Evolutionary conservation across 164 flowering plant species (phyloP).

Genomic region (Sedum album): DNA sequence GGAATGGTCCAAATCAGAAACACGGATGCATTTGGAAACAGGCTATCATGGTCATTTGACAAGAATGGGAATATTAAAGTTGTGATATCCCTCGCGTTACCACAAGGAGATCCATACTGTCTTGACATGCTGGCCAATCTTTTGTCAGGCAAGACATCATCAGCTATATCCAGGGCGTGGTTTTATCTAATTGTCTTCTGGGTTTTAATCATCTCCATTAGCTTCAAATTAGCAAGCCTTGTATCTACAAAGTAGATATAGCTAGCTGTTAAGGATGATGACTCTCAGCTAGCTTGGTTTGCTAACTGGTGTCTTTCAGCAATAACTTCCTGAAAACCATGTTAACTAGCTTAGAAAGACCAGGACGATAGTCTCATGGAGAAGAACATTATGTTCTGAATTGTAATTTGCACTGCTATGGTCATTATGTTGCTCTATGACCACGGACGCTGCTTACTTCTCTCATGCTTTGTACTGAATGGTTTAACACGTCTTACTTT

Average conservation of each 20-base stretch:
- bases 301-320: not conserved
- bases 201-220: slow-evolving; percentile 36
- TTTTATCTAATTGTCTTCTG: slow-evolving; percentile 31
- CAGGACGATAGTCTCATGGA: not conserved
- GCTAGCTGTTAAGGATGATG: not conserved
- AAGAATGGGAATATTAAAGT: slow-evolving; percentile 33
- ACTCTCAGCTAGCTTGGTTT: not conserved
- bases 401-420: not conserved
- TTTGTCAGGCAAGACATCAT: slow-evolving; percentile 26
- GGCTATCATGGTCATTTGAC: slow-evolving; percentile 21
- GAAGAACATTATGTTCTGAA: not conserved
- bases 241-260: slow-evolving; percentile 21
- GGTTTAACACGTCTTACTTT: no score
- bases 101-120: slow-evolving; percentile 15
- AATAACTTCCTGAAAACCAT: not conserved
- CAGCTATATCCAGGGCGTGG: slow-evolving; percentile 22
- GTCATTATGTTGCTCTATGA: not conserved
- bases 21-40: slow-evolving; percentile 19
- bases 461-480: not conserved
- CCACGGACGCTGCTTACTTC: not conserved
- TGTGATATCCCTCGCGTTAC: slow-evolving; percentile 23
- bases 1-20: slow-evolving; percentile 41
- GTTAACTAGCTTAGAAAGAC: not conserved
- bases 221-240: slow-evolving; percentile 32
- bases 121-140: slow-evolving; percentile 14